Evolutionary conservation across 495 filamentous ascomycete genomes (phyloP), one percentile per base, ranked within the genome.

Genomic region (Lasiosphaeria hispida): DNA sequence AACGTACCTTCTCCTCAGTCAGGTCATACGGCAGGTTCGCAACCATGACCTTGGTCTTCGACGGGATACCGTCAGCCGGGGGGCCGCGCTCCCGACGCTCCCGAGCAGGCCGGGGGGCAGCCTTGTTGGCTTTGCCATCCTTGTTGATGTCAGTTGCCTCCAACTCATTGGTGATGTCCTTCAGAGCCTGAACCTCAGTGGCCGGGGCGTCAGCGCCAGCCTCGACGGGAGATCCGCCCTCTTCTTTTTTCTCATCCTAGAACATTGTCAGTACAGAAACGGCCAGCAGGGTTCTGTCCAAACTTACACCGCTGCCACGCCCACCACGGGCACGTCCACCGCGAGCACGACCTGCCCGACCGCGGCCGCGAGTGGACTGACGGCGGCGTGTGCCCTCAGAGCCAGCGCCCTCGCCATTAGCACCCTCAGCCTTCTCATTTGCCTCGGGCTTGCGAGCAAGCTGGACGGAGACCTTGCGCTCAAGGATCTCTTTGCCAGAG

Each of bases 11-110:
- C 59, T 97, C 95, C 77, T 98, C 95, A 66, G 85, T 92, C 64
- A 97, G 82, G 76, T 98, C 94, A 72, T 98, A 98, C 15, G 94
- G 94, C 17, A 98, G 83, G 80, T 98, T 98, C 63, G 94, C 94
- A 63, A 98, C 94, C 94, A 98, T 98, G 77, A 98, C 91, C 87
- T 98, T 98, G 78, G 87, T 98, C 86, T 96, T 96, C 74, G 92
- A 96, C 10, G 95, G 91, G 66, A 98, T 91, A 59, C 94, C 94
- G 74, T 98, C 95, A 73, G 96, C 94, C 19, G 94, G 94, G 47
- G 94, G 94, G 42, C 94, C 94, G 70, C 94, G 92, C 81, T 96
- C 81, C 63, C 85, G 85, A 67, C 84, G 85, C 75, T 85, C 81
- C 63, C 83, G 80, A 50, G 72, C 63, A 55, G 68, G 68, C 58